phyloP scores from a whole-genome alignment of 331 rosid genomes.

The Arachis monticola region DNA sequence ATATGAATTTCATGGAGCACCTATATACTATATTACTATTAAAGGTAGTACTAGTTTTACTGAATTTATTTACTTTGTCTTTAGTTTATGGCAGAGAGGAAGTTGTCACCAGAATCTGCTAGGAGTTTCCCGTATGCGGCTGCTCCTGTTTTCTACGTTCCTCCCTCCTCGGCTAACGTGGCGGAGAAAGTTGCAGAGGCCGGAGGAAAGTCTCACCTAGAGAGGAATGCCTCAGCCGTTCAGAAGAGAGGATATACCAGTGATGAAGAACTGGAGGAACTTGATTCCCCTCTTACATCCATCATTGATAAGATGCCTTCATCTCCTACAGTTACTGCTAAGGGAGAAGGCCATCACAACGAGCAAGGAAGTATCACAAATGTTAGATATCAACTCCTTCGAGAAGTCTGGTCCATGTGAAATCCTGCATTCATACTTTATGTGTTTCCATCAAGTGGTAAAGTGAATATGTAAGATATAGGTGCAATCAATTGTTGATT shows the following conservation, averaged over 20 bases:
- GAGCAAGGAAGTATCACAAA: conserved; percentile 48
- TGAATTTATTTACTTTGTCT: conserved; percentile 19
- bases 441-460: conserved; percentile 12
- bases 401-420: conserved; percentile 78
- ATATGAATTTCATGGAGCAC: neutral
- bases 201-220: conserved; percentile 67
- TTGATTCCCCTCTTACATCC: conserved; percentile 72
- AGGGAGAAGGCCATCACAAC: conserved; percentile 52
- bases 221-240: conserved; percentile 59
- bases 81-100: conserved; percentile 66
- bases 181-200: conserved; percentile 81
- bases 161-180: conserved; percentile 72
- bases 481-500: conserved; percentile 20
- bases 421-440: conserved; percentile 26
- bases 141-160: conserved; percentile 60
- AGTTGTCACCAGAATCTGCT: conserved; percentile 53
- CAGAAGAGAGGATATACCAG: conserved; percentile 91
- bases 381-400: conserved; percentile 87
- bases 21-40: neutral
- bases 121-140: conserved; percentile 80
- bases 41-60: conserved; percentile 14
- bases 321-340: conserved; percentile 43
- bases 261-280: conserved; percentile 93
- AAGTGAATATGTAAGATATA: conserved; percentile 16
- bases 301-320: conserved; percentile 68